These are phyloP conservation scores for Yamadazyma buinensis DNA, from an alignment of 1,139 yeast genomes.

Conservation along the genomic window DNA sequence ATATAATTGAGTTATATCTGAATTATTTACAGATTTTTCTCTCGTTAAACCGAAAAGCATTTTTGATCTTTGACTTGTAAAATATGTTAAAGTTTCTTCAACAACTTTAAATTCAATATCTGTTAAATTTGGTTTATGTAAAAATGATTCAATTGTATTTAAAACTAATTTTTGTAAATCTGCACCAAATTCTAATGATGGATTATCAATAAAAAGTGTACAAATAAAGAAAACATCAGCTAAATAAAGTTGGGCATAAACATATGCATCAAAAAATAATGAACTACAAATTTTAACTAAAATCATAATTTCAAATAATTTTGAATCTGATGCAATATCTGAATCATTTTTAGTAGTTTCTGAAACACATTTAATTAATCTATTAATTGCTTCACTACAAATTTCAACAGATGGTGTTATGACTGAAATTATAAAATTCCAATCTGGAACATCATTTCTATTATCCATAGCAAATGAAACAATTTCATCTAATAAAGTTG, in stretches of 20 bases:
- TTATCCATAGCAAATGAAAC: slow-evolving; percentile 72
- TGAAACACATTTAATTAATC: slow-evolving; percentile 51
- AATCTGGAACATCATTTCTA: slow-evolving; percentile 67
- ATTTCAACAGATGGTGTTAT: slow-evolving; percentile 73
- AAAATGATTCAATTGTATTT: slow-evolving; percentile 70
- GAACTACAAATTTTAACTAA: slow-evolving; percentile 64
- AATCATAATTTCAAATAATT: slow-evolving; percentile 71
- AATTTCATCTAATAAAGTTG: slow-evolving; percentile 66
- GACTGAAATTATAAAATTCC: slow-evolving; percentile 61
- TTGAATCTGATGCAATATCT: slow-evolving; percentile 56
- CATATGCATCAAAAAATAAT: slow-evolving; percentile 67
- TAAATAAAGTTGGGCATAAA: slow-evolving; percentile 61
- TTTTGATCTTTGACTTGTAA: slow-evolving; percentile 70
- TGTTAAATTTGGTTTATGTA: slow-evolving; percentile 54
- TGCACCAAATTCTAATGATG: slow-evolving; percentile 63
- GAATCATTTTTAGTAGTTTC: slow-evolving; percentile 45
- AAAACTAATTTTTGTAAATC: slow-evolving; percentile 64
- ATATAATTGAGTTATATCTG: slow-evolving; percentile 39
- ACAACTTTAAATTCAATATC: slow-evolving; percentile 41
- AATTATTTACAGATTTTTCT: slow-evolving; percentile 37
- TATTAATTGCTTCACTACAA: slow-evolving; percentile 60
- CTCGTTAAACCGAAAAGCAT: slow-evolving; percentile 78
- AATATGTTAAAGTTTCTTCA: slow-evolving; percentile 50
- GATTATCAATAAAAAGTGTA: slow-evolving; percentile 69
- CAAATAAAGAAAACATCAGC: slow-evolving; percentile 73